Conservation (phyloP, 164 flowering plant genomes). For the Liriodendron chinense region DNA sequence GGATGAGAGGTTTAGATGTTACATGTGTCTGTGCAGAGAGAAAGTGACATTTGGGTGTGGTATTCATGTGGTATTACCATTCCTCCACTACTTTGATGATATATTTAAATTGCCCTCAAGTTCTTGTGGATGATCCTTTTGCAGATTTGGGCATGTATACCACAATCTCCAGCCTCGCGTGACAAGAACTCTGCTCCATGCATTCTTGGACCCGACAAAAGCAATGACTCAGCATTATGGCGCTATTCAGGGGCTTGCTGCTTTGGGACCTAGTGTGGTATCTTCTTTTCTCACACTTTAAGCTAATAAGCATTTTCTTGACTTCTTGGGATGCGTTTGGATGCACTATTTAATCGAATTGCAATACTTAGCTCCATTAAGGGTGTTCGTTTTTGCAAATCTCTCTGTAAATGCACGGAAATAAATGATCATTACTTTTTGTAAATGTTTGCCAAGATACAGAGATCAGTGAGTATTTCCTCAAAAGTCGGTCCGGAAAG, state of each 20-base stretch:
- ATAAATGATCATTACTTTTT: no score
- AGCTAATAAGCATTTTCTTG: no score
- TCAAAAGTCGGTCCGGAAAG: no score
- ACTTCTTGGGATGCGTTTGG: background rate
- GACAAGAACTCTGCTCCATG: constrained; percentile 78
- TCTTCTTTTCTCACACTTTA: background rate
- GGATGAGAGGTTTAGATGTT: no score
- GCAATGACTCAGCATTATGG: constrained; percentile 94
- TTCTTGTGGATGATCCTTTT: constrained; percentile 4
- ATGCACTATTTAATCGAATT: background rate
- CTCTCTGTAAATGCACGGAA: no score
- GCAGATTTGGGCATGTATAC: constrained; percentile 85
- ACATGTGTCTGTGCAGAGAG: no score
- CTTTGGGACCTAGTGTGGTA: constrained; percentile 90
- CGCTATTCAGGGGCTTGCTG: constrained; percentile 89
- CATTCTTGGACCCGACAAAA: constrained; percentile 81
- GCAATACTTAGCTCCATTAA: background rate
- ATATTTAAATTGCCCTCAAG: background rate
- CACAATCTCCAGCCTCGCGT: constrained; percentile 81
- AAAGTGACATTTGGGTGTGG: no score
- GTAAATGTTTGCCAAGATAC: no score
- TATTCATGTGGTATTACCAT: no score
- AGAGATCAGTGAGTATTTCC: no score
- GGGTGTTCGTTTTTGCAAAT: no score
- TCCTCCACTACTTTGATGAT: no score